These are phyloP conservation scores for Venturia pyrina DNA, from an alignment of 2,329 filamentous ascomycete species.

Conservation along the genomic window DNA sequence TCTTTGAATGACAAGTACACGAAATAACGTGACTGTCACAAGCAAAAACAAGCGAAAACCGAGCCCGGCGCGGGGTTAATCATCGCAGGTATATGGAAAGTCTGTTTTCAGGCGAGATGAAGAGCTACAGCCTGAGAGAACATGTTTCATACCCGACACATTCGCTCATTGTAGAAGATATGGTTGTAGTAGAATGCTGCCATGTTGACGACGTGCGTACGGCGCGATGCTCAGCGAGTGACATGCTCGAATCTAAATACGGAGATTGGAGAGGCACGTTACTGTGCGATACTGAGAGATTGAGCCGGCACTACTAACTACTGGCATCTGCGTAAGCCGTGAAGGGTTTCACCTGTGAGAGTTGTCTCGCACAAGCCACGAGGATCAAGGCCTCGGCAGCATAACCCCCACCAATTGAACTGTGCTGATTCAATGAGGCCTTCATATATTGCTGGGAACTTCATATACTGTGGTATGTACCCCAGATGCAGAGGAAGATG, in stretches of 20 bases:
- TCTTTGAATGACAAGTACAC: neutral
- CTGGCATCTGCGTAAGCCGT: too few species aligned
- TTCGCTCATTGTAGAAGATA: too few species aligned
- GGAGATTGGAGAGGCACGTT: neutral
- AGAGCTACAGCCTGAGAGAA: too few species aligned
- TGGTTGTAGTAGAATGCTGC: too few species aligned
- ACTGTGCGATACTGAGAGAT: neutral
- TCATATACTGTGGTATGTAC: constrained; percentile 3
- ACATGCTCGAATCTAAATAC: too few species aligned
- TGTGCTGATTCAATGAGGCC: neutral
- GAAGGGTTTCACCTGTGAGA: neutral
- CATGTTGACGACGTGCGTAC: too few species aligned
- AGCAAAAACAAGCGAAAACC: neutral
- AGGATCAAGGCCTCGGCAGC: neutral
- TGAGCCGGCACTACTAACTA: neutral
- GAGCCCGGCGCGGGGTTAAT: neutral
- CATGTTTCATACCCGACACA: too few species aligned
- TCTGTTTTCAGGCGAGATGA: neutral
- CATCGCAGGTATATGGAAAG: neutral
- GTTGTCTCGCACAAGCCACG: neutral
- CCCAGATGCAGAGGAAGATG: neutral
- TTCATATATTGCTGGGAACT: neutral
- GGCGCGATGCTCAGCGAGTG: too few species aligned
- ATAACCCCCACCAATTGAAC: neutral
- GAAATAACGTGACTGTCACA: constrained; percentile 3